Evolutionary conservation across 345 rosid genomes (phyloP), one percentile per base, ranked within the genome.

Genomic region (Arabis hirsuta): DNA sequence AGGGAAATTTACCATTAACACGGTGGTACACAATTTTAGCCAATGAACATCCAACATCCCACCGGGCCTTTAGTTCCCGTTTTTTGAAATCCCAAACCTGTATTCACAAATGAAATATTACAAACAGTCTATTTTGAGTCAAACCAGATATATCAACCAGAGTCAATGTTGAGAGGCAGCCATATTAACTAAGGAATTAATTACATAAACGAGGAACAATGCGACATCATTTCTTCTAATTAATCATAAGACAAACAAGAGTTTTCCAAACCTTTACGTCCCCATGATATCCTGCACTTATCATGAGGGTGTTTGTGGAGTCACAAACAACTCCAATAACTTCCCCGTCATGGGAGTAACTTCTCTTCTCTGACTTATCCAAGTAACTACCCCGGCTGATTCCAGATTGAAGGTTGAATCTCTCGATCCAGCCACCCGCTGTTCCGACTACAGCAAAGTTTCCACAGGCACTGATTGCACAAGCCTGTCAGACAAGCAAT

Each of bases 61-160:
- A 95, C 74, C 76, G 81, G 51, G 96, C 86, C 80, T 85, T 90
- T 48, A 88, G 47, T 66, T 73, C 86, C 27, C 82, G 77, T 55
- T 84, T 85, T 73, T 90, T 95, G 82, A 95, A 95, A 88, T 90
- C 91, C 99, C 98, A 95, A 68, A 95, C 94, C 98, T 95, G 77
- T 73, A 80, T 62, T 62, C 12, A 29, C 54, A 55, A 57, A 12
- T 38, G 46, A 71, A 26, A 31, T 19, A 42, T 42, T 51, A 51
- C 22, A 42, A 9, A 57, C 57, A 13, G 42, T 29, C 12, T 36
- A 47, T 34, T 11, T 55, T 64, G 45, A 22, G 42, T 36, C 67
- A 22, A 12, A 31, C 58, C n/a, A 34, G 31, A 54, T 22, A 24
- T 55, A 38, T 54, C 32, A 34, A 42, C 64, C 5, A 68, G 26